A percentile compares a stretch with the other conserved stretches of the same genome.
These are phyloP conservation scores for Aspergillus udagawae DNA, from an alignment of 2,329 filamentous ascomycete genomes.

Conservation along the genomic window DNA sequence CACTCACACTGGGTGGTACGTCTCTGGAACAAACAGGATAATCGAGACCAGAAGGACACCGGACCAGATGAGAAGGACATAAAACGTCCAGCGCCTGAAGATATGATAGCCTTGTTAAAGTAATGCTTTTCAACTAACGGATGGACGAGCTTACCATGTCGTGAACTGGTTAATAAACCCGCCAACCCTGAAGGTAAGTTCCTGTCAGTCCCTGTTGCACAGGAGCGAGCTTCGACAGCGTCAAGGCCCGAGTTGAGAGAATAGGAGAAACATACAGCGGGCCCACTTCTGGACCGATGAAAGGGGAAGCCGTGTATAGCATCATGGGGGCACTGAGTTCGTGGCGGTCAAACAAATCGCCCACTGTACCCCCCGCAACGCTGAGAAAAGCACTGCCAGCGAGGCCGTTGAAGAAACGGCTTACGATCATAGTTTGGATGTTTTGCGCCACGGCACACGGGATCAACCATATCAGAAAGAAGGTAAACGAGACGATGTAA, in stretches of 20 bases:
- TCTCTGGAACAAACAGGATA: slow-evolving; percentile 75
- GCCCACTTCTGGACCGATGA: slow-evolving; percentile 53
- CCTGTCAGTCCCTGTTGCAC: slow-evolving; percentile 8
- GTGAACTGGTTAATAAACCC: slow-evolving; percentile 78
- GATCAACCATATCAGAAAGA: slow-evolving; percentile 76
- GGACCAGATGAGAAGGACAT: slow-evolving; percentile 78
- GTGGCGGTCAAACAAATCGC: slow-evolving; percentile 67
- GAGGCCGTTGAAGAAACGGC: slow-evolving; percentile 63
- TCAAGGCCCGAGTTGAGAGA: background rate
- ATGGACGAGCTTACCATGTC: slow-evolving; percentile 49
- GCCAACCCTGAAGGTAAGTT: slow-evolving; percentile 48
- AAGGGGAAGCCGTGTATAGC: slow-evolving; percentile 65
- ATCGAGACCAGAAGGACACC: slow-evolving; percentile 62
- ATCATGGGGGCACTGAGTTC: slow-evolving; percentile 79
- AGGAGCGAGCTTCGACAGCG: background rate
- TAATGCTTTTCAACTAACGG: background rate
- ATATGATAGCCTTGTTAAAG: slow-evolving; percentile 7
- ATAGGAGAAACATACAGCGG: slow-evolving; percentile 39
- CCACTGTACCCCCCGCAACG: slow-evolving; percentile 81
- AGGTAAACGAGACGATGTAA: slow-evolving; percentile 68
- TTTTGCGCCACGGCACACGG: slow-evolving; percentile 78
- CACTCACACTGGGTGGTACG: slow-evolving; percentile 61
- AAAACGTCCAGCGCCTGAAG: slow-evolving; percentile 71
- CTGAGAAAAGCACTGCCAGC: slow-evolving; percentile 52
- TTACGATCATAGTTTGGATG: slow-evolving; percentile 73